Percentiles rank a stretch among this genome's conserved stretches.
Evolutionary conservation across 2,329 filamentous ascomycete genomes (phyloP).

Genomic region (Didymosphaeria variabile): DNA sequence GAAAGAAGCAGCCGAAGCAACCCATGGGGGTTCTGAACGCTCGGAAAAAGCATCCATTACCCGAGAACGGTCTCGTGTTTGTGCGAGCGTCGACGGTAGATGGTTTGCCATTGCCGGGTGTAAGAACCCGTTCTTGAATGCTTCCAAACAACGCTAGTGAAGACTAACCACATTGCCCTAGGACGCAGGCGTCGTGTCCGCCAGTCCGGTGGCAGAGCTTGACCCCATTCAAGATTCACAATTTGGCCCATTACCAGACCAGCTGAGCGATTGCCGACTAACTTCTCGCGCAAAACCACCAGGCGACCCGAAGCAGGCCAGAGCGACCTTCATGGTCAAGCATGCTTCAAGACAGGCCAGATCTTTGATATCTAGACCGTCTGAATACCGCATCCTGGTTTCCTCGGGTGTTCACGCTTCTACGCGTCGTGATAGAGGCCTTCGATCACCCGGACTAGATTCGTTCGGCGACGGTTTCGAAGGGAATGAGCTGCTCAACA

Average conservation of each 20-base stretch:
- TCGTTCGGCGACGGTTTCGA: slow-evolving; percentile 18
- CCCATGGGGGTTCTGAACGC: slow-evolving; percentile 12
- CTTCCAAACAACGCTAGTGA: neutral
- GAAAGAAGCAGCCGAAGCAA: slow-evolving; percentile 3
- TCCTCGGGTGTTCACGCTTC: neutral
- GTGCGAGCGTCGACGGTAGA: slow-evolving; percentile 38
- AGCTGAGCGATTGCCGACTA: neutral
- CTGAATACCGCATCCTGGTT: neutral
- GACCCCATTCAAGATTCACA: slow-evolving; percentile 44
- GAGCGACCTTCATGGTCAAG: neutral
- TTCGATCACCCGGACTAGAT: neutral
- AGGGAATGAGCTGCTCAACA: slow-evolving; percentile 1
- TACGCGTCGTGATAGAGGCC: neutral
- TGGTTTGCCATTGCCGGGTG: slow-evolving; percentile 36
- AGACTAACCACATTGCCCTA: slow-evolving; percentile 25
- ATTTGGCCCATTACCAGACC: neutral
- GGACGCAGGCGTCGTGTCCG: slow-evolving; percentile 22
- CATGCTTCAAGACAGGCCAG: neutral
- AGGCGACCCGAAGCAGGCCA: neutral
- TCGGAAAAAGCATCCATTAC: slow-evolving; percentile 32
- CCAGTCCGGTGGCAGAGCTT: slow-evolving; percentile 17
- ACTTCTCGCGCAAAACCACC: neutral
- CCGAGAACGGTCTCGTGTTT: slow-evolving; percentile 38
- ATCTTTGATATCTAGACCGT: neutral
- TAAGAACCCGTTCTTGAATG: slow-evolving; percentile 25